A percentile compares a stretch with the other conserved stretches of the same genome.
These are phyloP conservation scores for Tetradesmus obliquus DNA, from an alignment of 139 green algal species.

Conservation along the genomic window DNA sequence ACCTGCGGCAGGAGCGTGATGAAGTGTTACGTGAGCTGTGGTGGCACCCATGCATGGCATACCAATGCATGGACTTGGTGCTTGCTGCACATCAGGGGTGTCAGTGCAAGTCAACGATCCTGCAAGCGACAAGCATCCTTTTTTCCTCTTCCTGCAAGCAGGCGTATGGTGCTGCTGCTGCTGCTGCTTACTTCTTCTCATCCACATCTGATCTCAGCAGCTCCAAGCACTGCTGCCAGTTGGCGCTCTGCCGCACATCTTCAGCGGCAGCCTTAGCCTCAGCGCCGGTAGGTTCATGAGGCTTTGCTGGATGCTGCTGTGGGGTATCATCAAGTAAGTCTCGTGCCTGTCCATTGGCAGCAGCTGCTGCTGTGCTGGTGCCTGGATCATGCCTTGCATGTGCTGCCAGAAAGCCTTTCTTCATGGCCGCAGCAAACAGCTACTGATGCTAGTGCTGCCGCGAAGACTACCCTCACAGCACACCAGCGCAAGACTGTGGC, in stretches of 20 bases:
- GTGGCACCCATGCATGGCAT: neutral
- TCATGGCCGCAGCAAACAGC: neutral
- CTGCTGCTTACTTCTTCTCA: constrained; percentile 47
- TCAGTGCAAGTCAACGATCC: neutral
- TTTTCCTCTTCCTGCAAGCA: neutral
- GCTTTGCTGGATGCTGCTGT: neutral
- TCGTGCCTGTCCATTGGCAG: neutral
- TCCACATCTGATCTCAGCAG: constrained; percentile 57
- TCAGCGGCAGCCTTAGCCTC: neutral
- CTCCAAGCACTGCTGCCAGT: constrained; percentile 65
- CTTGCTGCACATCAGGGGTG: neutral
- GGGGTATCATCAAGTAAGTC: neutral
- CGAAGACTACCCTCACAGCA: neutral
- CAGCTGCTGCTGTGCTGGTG: neutral
- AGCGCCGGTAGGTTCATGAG: neutral
- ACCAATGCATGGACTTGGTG: neutral
- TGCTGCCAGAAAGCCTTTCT: neutral
- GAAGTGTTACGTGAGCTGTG: neutral
- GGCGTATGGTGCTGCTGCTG: neutral
- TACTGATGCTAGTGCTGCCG: neutral
- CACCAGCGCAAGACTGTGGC: neutral
- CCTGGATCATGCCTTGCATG: neutral
- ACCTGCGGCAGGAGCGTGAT: constrained; percentile 54
- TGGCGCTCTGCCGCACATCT: neutral
- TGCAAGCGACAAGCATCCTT: neutral